These are phyloP conservation scores for Cyberlindnera japonica DNA, from an alignment of 805 yeast genomes.

Conservation along the genomic window DNA sequence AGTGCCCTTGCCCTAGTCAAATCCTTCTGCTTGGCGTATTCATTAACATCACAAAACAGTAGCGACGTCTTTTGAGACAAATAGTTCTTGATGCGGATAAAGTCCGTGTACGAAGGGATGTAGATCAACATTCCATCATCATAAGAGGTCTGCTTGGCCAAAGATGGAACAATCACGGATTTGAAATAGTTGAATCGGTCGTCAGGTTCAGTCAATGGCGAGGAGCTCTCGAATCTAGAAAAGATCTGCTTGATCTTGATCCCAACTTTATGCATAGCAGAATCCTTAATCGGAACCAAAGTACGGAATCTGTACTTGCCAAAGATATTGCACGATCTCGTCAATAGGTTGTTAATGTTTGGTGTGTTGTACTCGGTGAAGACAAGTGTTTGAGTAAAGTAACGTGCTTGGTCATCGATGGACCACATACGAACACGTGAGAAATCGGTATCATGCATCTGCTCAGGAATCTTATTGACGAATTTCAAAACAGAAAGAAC, in stretches of 20 bases:
- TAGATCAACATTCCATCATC: conserved; percentile 76
- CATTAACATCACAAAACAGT: conserved; percentile 71
- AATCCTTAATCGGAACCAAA: conserved; percentile 38
- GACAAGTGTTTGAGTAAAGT: conserved; percentile 72
- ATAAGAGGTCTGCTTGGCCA: conserved; percentile 52
- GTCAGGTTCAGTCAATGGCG: conserved; percentile 69
- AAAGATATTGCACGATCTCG: conserved; percentile 48
- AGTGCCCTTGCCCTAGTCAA: conserved; percentile 65
- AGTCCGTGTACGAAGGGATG: conserved; percentile 85
- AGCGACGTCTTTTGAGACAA: conserved; percentile 52
- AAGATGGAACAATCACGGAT: conserved; percentile 68
- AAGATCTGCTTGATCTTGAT: conserved; percentile 64
- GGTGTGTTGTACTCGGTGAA: conserved; percentile 81
- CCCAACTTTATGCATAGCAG: conserved; percentile 64
- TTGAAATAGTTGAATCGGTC: conserved; percentile 79
- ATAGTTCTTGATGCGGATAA: conserved; percentile 70
- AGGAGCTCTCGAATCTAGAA: conserved; percentile 58
- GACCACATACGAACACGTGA: conserved; percentile 90
- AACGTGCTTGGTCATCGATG: conserved; percentile 73
- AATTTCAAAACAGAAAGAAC: conserved; percentile 61
- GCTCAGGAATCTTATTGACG: conserved; percentile 72
- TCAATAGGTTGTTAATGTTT: conserved; percentile 62
- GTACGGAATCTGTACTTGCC: conserved; percentile 61
- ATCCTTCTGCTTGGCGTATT: conserved; percentile 73
- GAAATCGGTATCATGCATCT: conserved; percentile 82